Evolutionary conservation across 2,329 filamentous ascomycete species (phyloP).

Genomic region (Lasiodiplodia hormozganensis): DNA sequence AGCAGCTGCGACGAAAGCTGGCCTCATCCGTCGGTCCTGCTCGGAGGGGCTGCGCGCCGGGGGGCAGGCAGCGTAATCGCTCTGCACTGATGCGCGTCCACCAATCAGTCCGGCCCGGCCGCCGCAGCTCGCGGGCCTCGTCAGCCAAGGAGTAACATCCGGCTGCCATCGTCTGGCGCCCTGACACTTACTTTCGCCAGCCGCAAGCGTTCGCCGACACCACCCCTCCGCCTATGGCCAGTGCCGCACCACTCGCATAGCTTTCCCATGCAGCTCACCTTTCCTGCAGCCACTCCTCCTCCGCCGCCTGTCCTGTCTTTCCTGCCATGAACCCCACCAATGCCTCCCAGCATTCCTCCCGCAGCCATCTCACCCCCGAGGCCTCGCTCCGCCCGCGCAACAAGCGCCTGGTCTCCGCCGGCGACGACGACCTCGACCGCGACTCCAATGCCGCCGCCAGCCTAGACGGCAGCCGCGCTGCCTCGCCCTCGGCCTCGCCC

Average conservation of each 20-base stretch:
- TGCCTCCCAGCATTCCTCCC: constrained; percentile 45
- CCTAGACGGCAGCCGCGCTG: constrained; percentile 34
- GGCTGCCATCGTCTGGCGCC: constrained; percentile 13
- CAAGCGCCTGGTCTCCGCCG: constrained; percentile 54
- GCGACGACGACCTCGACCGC: constrained; percentile 48
- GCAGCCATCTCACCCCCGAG: constrained; percentile 46
- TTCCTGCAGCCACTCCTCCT: constrained; percentile 16
- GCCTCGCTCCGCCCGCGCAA: constrained; percentile 55
- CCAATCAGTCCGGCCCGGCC: constrained; percentile 24
- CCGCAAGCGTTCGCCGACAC: constrained; percentile 21
- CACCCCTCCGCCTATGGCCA: constrained; percentile 25
- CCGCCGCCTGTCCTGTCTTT: constrained; percentile 12
- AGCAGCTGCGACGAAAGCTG: constrained; percentile 10
- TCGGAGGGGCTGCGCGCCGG: constrained; percentile 13
- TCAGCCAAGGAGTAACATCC: constrained; percentile 24
- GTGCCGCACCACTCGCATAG: constrained; percentile 24
- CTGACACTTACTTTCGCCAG: constrained; percentile 11
- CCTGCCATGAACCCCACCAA: constrained; percentile 49
- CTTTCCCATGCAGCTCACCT: constrained; percentile 18
- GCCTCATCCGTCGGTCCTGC: constrained; percentile 24
- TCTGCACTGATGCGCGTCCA: constrained; percentile 4
- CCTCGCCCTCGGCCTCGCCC: constrained; percentile 47
- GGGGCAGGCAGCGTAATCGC: constrained; percentile 20
- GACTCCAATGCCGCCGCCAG: constrained; percentile 7
- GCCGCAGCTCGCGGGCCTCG: constrained; percentile 18